A percentile compares a stretch with the other conserved stretches of the same genome.
phyloP scores from a whole-genome alignment of 75 land plant genomes.

The Chamaecyparis obtusa region DNA sequence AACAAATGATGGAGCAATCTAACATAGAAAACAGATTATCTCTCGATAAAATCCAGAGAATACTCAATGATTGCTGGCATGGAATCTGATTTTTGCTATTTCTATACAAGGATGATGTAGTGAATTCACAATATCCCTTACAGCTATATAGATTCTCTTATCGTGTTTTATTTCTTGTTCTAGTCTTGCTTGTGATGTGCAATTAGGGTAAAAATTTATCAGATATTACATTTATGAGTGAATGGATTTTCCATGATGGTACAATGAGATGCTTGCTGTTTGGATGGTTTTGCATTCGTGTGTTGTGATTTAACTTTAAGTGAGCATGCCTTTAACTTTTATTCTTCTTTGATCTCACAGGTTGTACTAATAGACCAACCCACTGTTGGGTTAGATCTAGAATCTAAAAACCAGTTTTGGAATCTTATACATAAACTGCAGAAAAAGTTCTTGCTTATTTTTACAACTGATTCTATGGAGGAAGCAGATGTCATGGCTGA shows the following conservation, averaged over 20 bases:
- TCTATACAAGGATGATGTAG: background rate
- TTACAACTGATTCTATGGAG: slow-evolving; percentile 35
- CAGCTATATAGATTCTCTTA: background rate
- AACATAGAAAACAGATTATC: background rate
- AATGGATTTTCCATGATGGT: background rate
- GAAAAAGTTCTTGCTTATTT: slow-evolving; percentile 23
- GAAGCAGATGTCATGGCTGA: slow-evolving; percentile 37
- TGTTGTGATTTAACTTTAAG: background rate
- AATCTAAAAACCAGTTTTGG: slow-evolving; percentile 29
- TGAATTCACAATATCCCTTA: background rate
- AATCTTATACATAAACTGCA: slow-evolving; percentile 28
- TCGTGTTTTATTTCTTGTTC: background rate
- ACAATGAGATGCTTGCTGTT: background rate
- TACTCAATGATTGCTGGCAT: background rate
- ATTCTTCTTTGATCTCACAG: slow-evolving; percentile 8
- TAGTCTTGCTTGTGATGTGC: background rate
- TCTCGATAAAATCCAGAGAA: background rate
- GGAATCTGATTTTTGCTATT: background rate
- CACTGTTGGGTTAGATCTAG: slow-evolving; percentile 20
- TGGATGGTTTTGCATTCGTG: background rate
- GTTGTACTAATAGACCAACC: slow-evolving; percentile 35
- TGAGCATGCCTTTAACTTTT: background rate
- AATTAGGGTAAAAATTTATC: background rate
- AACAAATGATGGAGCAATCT: background rate
- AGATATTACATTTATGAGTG: background rate